These are phyloP conservation scores for Mycena alexandri DNA, from an alignment of 768 basidiomycete genomes.

Conservation along the genomic window DNA sequence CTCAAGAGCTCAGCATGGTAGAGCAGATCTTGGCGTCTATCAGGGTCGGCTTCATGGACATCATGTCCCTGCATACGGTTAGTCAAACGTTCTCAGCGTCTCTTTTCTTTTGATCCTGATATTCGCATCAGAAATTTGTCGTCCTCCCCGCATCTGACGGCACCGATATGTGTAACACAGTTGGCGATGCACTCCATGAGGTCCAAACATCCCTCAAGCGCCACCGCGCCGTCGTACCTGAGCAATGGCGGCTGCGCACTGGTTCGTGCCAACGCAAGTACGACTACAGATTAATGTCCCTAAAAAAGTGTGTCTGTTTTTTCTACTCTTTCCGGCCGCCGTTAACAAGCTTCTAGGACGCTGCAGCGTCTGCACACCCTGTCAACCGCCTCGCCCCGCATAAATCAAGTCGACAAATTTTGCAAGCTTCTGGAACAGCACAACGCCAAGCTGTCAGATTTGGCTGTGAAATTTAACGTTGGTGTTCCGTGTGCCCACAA, in stretches of 20 bases:
- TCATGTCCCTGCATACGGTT: slow-evolving; percentile 33
- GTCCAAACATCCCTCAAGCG: slow-evolving; percentile 26
- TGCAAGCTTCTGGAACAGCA: slow-evolving; percentile 27
- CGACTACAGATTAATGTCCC: slow-evolving; percentile 26
- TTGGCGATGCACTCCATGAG: slow-evolving; percentile 26
- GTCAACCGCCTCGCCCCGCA: slow-evolving; percentile 18
- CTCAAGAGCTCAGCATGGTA: slow-evolving; percentile 26
- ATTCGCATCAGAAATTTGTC: slow-evolving; percentile 27
- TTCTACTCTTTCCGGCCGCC: not conserved
- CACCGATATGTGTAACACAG: slow-evolving; percentile 29
- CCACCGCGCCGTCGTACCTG: slow-evolving; percentile 15
- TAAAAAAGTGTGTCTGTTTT: slow-evolving; percentile 12
- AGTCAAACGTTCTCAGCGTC: slow-evolving; percentile 9
- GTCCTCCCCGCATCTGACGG: slow-evolving; percentile 21
- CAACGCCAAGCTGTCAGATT: slow-evolving; percentile 30
- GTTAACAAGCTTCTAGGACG: slow-evolving; percentile 23
- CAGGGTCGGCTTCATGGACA: slow-evolving; percentile 20
- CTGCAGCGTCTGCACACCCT: slow-evolving; percentile 29
- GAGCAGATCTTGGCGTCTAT: slow-evolving; percentile 21
- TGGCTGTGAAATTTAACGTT: slow-evolving; percentile 36
- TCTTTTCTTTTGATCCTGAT: slow-evolving; percentile 11
- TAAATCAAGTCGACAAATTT: slow-evolving; percentile 16
- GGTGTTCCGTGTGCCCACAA: not conserved
- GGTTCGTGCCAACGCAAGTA: slow-evolving; percentile 30
- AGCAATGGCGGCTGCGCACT: slow-evolving; percentile 26